Evolutionary conservation across 805 yeast genomes (phyloP), one percentile per base, ranked within the genome.

Genomic region (Cyberlindnera sargentensis): DNA sequence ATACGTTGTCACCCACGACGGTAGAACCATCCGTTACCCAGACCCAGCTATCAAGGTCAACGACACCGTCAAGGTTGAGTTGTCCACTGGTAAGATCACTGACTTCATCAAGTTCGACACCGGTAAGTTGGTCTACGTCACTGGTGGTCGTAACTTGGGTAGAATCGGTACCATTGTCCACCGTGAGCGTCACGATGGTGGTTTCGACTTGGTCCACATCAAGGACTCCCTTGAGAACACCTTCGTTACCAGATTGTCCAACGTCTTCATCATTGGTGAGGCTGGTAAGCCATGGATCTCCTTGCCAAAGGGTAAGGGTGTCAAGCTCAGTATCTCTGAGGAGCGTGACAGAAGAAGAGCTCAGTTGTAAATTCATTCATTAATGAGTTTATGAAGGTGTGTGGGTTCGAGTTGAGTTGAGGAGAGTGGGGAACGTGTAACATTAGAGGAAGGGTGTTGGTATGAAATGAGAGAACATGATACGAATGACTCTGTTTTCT

Each of bases 21-120:
- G 99, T 75, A 90, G 99, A 83, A 91, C 99, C 68, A 76, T 91
- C 79, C 90, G 98, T 77, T 91, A 90, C 88, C 98, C 98, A 73
- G 98, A 91, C 71, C 99, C 99, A 75, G 72, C 75, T 62, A 82
- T 91, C 83, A 91, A 79, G 77, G 89, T 88, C 67, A 90, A 93
- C 82, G 99, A 91, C 79, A 86, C 98, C 62, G 96, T 91, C 68
- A 90, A 90, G 83, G 76, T 91, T 68, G 96, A 91, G 75, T 78
- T 91, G 66, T 95, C 91, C 63, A 73, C 96, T 59, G 97, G 97
- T 72, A 91, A 91, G 81, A 82, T 89, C 70, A 72, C 84, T 48
- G 90, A 86, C 59, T 86, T 73, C 76, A 79, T 91, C 73, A 84
- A 84, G 74, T 86, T 90, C 68, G 97, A 89, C 70, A 82, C 90